These are phyloP conservation scores for Heterobasidion parviporum DNA, from an alignment of 1,284 basidiomycete species.

Conservation along the genomic window DNA sequence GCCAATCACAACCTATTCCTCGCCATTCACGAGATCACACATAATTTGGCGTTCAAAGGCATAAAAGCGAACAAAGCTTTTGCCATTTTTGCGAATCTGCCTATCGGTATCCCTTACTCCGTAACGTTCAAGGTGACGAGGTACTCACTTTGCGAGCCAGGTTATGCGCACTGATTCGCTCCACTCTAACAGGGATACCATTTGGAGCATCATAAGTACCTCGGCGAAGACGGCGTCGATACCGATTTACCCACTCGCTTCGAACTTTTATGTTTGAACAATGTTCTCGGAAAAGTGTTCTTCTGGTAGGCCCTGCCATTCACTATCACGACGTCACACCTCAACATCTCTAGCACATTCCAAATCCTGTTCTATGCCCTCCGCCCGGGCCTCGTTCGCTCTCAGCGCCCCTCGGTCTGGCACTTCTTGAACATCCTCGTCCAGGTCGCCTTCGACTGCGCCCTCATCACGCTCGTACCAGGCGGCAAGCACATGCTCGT, in stretches of 20 bases:
- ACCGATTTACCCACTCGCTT: slow-evolving; percentile 87
- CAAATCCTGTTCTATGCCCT: slow-evolving; percentile 98
- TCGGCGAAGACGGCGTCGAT: slow-evolving; percentile 95
- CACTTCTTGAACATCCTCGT: slow-evolving; percentile 71
- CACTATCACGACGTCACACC: background rate
- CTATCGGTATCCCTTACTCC: slow-evolving; percentile 92
- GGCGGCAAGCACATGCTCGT: slow-evolving; percentile 57
- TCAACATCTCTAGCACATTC: slow-evolving; percentile 61
- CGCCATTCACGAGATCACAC: slow-evolving; percentile 97
- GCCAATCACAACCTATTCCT: slow-evolving; percentile 97
- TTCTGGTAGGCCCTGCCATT: slow-evolving; percentile 70
- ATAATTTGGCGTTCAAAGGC: slow-evolving; percentile 90
- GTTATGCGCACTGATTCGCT: background rate
- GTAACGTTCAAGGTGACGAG: slow-evolving; percentile 89
- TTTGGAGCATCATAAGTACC: slow-evolving; percentile 89
- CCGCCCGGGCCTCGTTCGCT: slow-evolving; percentile 89
- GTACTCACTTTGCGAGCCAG: background rate
- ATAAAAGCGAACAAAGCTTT: slow-evolving; percentile 81
- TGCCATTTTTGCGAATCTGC: slow-evolving; percentile 87
- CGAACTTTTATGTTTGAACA: slow-evolving; percentile 84
- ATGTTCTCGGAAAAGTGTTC: slow-evolving; percentile 95
- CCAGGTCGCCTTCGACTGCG: slow-evolving; percentile 69
- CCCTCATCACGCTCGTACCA: slow-evolving; percentile 48
- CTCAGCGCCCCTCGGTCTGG: slow-evolving; percentile 79
- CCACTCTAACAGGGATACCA: slow-evolving; percentile 63